Conservation (phyloP, 164 flowering plant species). For the Sextonia rubra region DNA sequence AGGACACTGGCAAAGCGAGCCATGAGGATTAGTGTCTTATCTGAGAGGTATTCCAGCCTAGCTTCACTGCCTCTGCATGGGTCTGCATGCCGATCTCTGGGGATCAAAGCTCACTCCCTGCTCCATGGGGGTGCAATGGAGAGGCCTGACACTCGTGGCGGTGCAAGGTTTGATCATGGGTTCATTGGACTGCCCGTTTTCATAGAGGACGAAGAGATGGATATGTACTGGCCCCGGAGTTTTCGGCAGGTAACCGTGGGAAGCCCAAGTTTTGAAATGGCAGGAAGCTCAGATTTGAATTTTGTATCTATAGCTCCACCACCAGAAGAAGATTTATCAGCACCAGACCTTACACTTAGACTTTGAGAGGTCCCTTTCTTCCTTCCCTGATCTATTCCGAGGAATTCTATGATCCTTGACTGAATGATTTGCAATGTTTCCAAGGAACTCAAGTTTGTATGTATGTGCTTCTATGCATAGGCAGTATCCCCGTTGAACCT, state of each 20-base stretch:
- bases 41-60: conserved; percentile 60
- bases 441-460: background rate
- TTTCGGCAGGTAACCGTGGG: conserved; percentile 42
- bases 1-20: conserved; percentile 79
- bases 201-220: conserved; percentile 51
- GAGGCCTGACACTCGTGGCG: conserved; percentile 29
- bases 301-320: conserved; percentile 27
- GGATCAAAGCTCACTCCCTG: conserved; percentile 69
- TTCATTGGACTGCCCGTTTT: conserved; percentile 42
- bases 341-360: conserved; percentile 68
- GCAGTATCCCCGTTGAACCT: background rate
- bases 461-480: background rate
- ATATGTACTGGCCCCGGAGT: conserved; percentile 74
- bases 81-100: conserved; percentile 53
- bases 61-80: conserved; percentile 79
- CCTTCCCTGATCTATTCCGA: conserved; percentile 2
- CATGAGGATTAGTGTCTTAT: conserved; percentile 66
- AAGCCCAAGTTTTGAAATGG: conserved; percentile 13
- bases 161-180: conserved; percentile 54
- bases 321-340: conserved; percentile 27
- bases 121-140: conserved; percentile 31
- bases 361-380: conserved; percentile 28
- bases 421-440: background rate
- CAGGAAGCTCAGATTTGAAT: conserved; percentile 27
- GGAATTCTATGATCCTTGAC: background rate